These are phyloP conservation scores for Trypanosoma congolense DNA, from an alignment of 208 protist species.

Conservation along the genomic window DNA sequence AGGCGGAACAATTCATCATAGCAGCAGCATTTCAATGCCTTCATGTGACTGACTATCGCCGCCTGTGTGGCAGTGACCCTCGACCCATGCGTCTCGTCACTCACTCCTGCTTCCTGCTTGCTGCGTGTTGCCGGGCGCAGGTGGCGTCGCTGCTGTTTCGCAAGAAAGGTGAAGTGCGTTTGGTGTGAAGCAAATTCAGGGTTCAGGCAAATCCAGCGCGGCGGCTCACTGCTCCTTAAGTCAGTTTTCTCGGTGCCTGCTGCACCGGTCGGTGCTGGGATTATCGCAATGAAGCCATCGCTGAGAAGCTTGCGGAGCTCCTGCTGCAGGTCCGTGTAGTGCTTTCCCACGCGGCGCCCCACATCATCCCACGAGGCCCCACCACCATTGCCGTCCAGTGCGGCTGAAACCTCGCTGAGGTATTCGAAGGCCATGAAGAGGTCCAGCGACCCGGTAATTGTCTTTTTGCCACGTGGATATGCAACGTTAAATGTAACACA, in stretches of 20 bases:
- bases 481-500: slow-evolving; percentile 14
- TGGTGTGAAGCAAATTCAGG: neutral
- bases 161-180: neutral
- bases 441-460: slow-evolving; percentile 9
- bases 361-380: neutral
- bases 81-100: slow-evolving; percentile 12
- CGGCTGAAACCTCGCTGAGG: slow-evolving; percentile 3
- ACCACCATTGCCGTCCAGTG: neutral
- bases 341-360: slow-evolving; percentile 1
- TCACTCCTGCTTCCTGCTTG: slow-evolving; percentile 8
- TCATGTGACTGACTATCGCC: slow-evolving; percentile 42
- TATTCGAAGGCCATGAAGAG: slow-evolving; percentile 5
- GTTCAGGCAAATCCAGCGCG: neutral
- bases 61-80: slow-evolving; percentile 20
- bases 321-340: slow-evolving; percentile 7
- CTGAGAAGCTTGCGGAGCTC: slow-evolving; percentile 9
- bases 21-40: slow-evolving; percentile 21
- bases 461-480: slow-evolving; percentile 12
- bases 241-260: slow-evolving; percentile 15
- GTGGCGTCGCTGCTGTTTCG: neutral
- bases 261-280: slow-evolving; percentile 9
- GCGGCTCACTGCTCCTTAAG: too few species aligned
- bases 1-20: slow-evolving; percentile 36
- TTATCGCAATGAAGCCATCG: slow-evolving; percentile 10
- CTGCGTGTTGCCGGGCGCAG: slow-evolving; percentile 1